Evolutionary conservation across 2,329 filamentous ascomycete genomes (phyloP).

Genomic region (Cylindrodendrum hubeiense): DNA sequence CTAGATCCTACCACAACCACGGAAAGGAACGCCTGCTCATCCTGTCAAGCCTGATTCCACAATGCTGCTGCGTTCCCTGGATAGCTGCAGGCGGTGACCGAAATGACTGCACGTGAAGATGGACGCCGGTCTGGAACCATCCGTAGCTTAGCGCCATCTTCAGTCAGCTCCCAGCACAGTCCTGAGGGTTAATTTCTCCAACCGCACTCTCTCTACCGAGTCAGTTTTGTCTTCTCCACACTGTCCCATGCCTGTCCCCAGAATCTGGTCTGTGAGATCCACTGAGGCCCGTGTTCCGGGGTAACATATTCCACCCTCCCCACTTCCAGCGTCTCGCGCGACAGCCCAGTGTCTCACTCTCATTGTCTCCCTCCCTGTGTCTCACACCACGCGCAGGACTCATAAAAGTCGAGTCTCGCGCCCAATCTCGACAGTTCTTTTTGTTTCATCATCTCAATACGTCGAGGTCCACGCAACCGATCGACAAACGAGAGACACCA

Average conservation of each 20-base stretch:
- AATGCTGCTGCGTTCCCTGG: neutral
- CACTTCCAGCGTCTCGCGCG: neutral
- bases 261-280: neutral
- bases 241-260: neutral
- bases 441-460: neutral
- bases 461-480: neutral
- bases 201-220: neutral
- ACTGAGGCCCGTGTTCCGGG: constrained; percentile 14
- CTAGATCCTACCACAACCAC: neutral
- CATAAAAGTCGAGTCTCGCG: constrained; percentile 4
- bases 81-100: neutral
- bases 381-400: neutral
- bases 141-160: neutral
- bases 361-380: too few species aligned
- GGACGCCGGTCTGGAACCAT: neutral
- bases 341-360: neutral
- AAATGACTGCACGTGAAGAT: neutral
- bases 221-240: constrained; percentile 6
- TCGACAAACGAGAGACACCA: neutral
- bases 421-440: neutral
- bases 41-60: neutral
- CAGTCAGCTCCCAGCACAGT: neutral
- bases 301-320: constrained; percentile 21
- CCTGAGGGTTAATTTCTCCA: neutral
- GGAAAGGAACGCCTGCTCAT: too few species aligned